Evolutionary conservation across 192 early-diverging fungal species (phyloP), one percentile per base, ranked within the genome.

Genomic region (Coemansia sp.): DNA sequence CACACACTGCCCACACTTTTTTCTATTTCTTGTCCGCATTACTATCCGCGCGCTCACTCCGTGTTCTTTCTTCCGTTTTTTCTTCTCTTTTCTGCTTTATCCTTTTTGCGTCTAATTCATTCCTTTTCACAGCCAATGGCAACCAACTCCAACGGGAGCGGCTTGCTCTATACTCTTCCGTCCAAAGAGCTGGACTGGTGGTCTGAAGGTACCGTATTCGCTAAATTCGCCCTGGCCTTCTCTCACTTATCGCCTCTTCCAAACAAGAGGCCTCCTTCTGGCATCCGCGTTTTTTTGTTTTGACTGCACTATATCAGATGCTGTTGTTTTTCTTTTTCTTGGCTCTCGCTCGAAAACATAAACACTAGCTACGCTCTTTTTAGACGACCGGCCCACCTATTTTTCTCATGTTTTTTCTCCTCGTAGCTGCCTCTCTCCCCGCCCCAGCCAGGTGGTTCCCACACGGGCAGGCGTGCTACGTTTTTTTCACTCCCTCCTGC

Each of bases 111-210:
- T 59, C 26, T 53, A 64, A 53, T 65, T 65, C 35, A 60, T 66
- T 35, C 37, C 38, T 60, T 21, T 34, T 9, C 31, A 28, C 60
- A 45, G 40, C 40, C 24, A 67, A 56, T 50, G 43, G 37, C 51
- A 13, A 67, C 31, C 58, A 60, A 60, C 42, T 33, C 20, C 55
- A 62, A 53, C 60, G 36, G 39, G 20, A 36, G 21, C n/a, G 45
- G 42, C 21, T n/a, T 37, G 38, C 63, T 53, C 39, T 72, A 72
- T 58, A 67, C 64, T 40, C 39, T 70, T 18, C 79, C 79, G 48
- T 73, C 79, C 51, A 82, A 82, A 71, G 73, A 82, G 56, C 64
- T 76, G 63, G 79, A 82, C 70, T 82, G 79, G 79, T 82, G 79
- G 79, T 76, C 73, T 56, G 79, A 82, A 82, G 79, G 79, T 82